Evolutionary conservation across 129 eudicot species (phyloP).

Genomic region (Lonicera japonica): DNA sequence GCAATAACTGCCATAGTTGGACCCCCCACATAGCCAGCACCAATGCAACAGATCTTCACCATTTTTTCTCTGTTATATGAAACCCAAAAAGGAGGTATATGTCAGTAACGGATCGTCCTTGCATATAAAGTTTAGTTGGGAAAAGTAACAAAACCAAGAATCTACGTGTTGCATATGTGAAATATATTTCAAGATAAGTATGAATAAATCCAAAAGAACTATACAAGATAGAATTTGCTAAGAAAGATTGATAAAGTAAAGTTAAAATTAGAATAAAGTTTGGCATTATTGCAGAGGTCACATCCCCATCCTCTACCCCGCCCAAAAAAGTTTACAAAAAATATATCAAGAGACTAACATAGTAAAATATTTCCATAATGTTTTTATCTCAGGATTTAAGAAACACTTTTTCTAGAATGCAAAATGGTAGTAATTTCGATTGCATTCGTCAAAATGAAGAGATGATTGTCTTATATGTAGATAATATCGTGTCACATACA

Average conservation of each 20-base stretch:
- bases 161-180: neutral
- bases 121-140: neutral
- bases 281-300: neutral
- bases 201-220: neutral
- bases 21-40: conserved; percentile 82
- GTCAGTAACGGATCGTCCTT: neutral
- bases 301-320: neutral
- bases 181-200: neutral
- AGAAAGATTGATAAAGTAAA: neutral
- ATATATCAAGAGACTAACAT: neutral
- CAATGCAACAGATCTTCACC: conserved; percentile 86
- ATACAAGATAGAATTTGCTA: neutral
- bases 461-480: neutral
- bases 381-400: neutral
- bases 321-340: neutral
- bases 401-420: neutral
- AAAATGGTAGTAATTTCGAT: too few relatives aligned
- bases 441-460: too few relatives aligned
- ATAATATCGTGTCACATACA: too few relatives aligned
- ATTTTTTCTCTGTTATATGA: conserved; percentile 22
- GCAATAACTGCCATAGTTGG: conserved; percentile 87
- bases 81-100: conserved; percentile 2
- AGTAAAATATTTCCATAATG: neutral
- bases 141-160: conserved; percentile 25
- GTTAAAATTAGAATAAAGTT: neutral